Conservation (phyloP, 106 monocot species). For the Dioscorea zingiberensis region DNA sequence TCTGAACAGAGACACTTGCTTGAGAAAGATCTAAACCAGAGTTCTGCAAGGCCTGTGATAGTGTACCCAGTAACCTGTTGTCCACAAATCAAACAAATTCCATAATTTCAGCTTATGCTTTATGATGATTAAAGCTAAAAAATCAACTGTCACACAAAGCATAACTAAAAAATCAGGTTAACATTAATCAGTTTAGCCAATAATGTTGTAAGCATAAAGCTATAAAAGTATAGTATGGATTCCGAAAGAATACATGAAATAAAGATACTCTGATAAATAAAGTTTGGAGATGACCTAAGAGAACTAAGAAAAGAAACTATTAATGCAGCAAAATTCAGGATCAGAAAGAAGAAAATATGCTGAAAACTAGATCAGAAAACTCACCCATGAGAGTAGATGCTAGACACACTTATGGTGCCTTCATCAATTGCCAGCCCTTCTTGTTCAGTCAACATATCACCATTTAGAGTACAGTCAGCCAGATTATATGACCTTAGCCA, state of each 20-base stretch:
- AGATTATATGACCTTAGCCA: slow-evolving; percentile 35
- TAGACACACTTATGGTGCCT: slow-evolving; percentile 53
- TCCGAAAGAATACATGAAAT: neutral
- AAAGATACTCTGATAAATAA: neutral
- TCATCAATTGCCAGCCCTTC: slow-evolving; percentile 51
- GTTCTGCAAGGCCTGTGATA: slow-evolving; percentile 44
- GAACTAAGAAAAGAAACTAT: too few relatives aligned
- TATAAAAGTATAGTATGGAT: too few relatives aligned
- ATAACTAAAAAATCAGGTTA: too few relatives aligned
- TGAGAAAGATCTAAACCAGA: slow-evolving; percentile 58
- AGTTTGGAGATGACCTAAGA: neutral
- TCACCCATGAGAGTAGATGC: slow-evolving; percentile 43
- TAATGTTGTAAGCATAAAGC: too few relatives aligned
- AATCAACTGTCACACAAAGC: neutral
- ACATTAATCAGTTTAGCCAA: too few relatives aligned
- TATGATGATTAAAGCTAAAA: too few relatives aligned
- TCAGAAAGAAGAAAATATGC: neutral
- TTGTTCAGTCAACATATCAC: slow-evolving; percentile 31
- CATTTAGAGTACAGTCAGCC: slow-evolving; percentile 22
- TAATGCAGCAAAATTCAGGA: neutral
- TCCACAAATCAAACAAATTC: too few relatives aligned
- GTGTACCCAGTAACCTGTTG: slow-evolving; percentile 32
- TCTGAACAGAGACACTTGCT: slow-evolving; percentile 49
- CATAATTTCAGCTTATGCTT: too few relatives aligned
- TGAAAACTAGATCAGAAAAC: neutral